Percentiles rank a stretch among this genome's conserved stretches.
Conservation (phyloP, 768 basidiomycete genomes). For the Amanita inopinata region DNA sequence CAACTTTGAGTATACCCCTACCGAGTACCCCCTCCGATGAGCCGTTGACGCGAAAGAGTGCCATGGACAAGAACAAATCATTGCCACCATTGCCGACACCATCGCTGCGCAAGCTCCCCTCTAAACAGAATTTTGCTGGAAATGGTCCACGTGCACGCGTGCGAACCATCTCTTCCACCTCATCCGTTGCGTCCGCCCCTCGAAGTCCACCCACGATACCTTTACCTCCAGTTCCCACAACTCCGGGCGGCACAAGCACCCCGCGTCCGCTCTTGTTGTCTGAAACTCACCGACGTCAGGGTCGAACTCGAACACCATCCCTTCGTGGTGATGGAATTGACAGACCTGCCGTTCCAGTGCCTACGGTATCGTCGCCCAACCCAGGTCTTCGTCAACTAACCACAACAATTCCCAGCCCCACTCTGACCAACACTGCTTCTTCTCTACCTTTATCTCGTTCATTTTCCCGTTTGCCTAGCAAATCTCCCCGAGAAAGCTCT, state of each 20-base stretch:
- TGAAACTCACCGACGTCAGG: constrained; percentile 10
- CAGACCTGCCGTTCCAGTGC: constrained; percentile 26
- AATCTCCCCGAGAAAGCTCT: constrained; percentile 1
- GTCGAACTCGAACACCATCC: constrained; percentile 17
- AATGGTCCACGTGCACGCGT: constrained; percentile 7
- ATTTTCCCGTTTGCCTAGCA: constrained; percentile 5
- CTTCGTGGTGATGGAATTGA: constrained; percentile 18
- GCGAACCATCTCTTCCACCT: constrained; percentile 7
- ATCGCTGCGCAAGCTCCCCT: constrained; percentile 11
- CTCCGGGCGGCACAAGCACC: neutral
- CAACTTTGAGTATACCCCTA: constrained; percentile 24
- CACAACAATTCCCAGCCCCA: constrained; percentile 2
- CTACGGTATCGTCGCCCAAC: constrained; percentile 8
- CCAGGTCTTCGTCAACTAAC: constrained; percentile 1
- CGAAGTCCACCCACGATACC: constrained; percentile 1
- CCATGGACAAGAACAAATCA: constrained; percentile 25
- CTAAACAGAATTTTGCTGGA: constrained; percentile 9
- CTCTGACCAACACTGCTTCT: neutral
- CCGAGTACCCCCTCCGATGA: constrained; percentile 26
- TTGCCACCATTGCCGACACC: constrained; percentile 23
- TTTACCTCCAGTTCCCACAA: constrained; percentile 12
- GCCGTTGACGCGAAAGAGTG: constrained; percentile 9
- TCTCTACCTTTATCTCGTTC: constrained; percentile 3
- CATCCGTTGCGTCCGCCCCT: constrained; percentile 2
- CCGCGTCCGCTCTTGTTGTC: constrained; percentile 8